phyloP scores from a whole-genome alignment of 192 early-diverging fungal species.

The Coemansia erecta region DNA sequence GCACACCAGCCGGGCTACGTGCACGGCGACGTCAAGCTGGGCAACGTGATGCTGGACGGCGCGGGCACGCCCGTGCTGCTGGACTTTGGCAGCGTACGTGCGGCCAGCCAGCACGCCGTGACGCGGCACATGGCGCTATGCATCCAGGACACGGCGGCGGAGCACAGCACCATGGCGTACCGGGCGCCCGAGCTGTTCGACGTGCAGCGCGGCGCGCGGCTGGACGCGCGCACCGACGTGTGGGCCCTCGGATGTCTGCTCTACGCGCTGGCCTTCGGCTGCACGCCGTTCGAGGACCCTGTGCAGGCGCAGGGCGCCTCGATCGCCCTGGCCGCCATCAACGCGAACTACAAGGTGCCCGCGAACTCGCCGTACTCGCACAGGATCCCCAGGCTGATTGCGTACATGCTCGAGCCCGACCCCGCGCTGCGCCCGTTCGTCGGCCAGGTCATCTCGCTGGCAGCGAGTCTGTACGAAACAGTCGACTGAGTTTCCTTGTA shows the following conservation, averaged over 20 bases:
- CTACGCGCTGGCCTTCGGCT: conserved; percentile 69
- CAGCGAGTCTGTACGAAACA: conserved; percentile 27
- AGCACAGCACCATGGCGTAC: conserved; percentile 71
- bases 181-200: conserved; percentile 80
- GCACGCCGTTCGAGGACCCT: conserved; percentile 70
- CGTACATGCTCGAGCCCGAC: conserved; percentile 62
- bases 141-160: conserved; percentile 71
- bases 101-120: conserved; percentile 57
- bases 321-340: conserved; percentile 69
- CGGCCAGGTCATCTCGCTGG: conserved; percentile 50
- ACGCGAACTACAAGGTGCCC: conserved; percentile 60
- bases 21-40: conserved; percentile 78
- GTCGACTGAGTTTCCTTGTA: too few relatives aligned
- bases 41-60: conserved; percentile 66
- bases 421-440: conserved; percentile 61
- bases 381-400: conserved; percentile 56
- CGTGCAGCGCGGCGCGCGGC: conserved; percentile 58
- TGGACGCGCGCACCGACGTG: conserved; percentile 75
- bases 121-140: conserved; percentile 60
- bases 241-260: conserved; percentile 74
- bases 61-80: conserved; percentile 69
- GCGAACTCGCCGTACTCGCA: conserved; percentile 53
- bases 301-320: conserved; percentile 66
- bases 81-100: conserved; percentile 72
- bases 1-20: too few relatives aligned